phyloP scores from a whole-genome alignment of 176 grass and related monocot genomes.

The Luzula sylvatica region DNA sequence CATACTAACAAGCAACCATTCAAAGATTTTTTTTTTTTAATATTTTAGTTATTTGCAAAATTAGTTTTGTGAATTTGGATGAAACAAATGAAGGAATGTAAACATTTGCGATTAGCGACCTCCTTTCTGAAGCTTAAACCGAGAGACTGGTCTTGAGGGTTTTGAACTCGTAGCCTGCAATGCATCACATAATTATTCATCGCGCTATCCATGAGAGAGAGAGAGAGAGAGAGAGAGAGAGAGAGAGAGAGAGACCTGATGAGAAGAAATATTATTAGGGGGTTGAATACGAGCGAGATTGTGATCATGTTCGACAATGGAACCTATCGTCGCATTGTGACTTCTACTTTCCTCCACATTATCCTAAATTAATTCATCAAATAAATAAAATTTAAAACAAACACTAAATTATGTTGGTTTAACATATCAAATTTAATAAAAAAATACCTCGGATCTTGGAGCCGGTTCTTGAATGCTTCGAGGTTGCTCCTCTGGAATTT shows the following conservation, averaged over 20 bases:
- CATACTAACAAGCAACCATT: too few relatives aligned
- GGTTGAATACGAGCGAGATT: slow-evolving; percentile 30
- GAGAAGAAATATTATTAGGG: slow-evolving; percentile 16
- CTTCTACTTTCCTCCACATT: slow-evolving; percentile 8
- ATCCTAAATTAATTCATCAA: neutral
- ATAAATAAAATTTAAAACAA: too few relatives aligned
- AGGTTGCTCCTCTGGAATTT: slow-evolving; percentile 10
- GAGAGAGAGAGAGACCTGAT: slow-evolving; percentile 27
- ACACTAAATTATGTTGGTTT: too few relatives aligned
- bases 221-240: neutral
- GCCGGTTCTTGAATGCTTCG: slow-evolving; percentile 4
- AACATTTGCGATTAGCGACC: slow-evolving; percentile 28
- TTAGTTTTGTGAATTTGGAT: too few relatives aligned
- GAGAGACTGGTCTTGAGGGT: slow-evolving; percentile 66
- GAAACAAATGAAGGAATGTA: too few relatives aligned
- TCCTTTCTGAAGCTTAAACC: slow-evolving; percentile 89
- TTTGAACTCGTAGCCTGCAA: slow-evolving; percentile 22
- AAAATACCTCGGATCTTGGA: slow-evolving; percentile 17
- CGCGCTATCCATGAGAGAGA: neutral
- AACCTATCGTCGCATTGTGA: slow-evolving; percentile 30
- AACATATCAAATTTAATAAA: slow-evolving; percentile 22
- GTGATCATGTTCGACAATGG: slow-evolving; percentile 62
- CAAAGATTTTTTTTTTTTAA: too few relatives aligned
- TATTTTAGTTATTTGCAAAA: too few relatives aligned
- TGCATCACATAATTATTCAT: neutral